Base-by-base conservation (phyloP, 768 basidiomycete species). In the Russula emetica region DNA sequence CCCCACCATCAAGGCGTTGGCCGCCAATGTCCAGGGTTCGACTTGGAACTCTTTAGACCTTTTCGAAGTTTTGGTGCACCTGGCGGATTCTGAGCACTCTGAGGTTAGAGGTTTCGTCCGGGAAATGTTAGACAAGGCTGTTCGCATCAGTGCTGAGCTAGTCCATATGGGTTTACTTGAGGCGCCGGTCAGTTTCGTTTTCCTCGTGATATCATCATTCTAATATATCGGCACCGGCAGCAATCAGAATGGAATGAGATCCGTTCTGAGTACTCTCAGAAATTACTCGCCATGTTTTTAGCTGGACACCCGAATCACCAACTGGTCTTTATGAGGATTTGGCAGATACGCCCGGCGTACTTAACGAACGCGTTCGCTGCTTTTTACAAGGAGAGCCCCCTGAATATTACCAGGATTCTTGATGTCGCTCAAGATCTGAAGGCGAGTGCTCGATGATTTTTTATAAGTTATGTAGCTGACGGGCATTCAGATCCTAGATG, bases 391-490 rank as follows among this genome's bases (percentile, higher is more conserved):
- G 93, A 95, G 70, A 92, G 86, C 66, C 91, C 92, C 45, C 82
- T 94, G 60, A 97, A 98, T 72, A 92, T 98, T 60, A 94, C 93
- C 18, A 82, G 94, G 44, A 94, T 99, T 53, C 78, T 98, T 56
- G 97, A 99, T 71, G 90, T 98, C 30, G 94, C 93, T 11, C 92
- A 94, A 72, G 94, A 98, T 71, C 80, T 98, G 62, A 95, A 96
- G 80, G 94, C 89, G 71, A 68, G 81, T 73, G 16, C 42, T 22
- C 60, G 10, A 51, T 24, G 36, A 40, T 34, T 44, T 30, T 13
- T 55, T 16, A 11, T 14, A n/a, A 34, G 60, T 52, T 38, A 52
- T 61, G 26, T 51, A 26, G 8, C 61, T 57, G 24, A 40, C 16
- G 18, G 26, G 5, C 26, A n/a, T 20, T 13, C 67, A 94, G 91